Evolutionary conservation across 1,284 basidiomycete genomes (phyloP).

Genomic region (Ustilago vetiveriae): DNA sequence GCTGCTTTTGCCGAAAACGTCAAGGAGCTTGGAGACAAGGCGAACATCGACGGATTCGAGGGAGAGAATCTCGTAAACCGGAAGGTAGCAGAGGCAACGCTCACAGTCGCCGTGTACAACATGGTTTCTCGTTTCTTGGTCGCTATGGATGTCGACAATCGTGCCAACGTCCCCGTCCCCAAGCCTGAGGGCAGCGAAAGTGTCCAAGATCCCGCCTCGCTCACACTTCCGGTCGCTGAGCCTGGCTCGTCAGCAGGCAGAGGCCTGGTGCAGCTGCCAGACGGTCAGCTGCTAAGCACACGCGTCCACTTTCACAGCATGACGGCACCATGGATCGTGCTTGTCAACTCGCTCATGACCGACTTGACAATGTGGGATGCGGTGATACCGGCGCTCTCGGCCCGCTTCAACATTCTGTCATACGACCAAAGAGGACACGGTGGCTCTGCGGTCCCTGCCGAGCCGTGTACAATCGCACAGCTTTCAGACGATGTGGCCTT

Average conservation of each 20-base stretch:
- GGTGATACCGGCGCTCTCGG: conserved; percentile 63
- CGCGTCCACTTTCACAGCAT: conserved; percentile 58
- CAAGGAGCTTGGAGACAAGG: conserved; percentile 52
- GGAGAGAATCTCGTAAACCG: conserved; percentile 43
- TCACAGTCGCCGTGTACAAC: conserved; percentile 69
- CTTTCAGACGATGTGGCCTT: conserved; percentile 68
- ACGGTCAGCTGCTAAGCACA: conserved; percentile 51
- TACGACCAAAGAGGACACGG: conserved; percentile 70
- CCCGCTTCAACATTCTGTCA: conserved; percentile 68
- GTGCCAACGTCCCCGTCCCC: conserved; percentile 62
- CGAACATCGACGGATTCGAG: conserved; percentile 55
- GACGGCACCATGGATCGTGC: conserved; percentile 66
- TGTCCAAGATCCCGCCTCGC: conserved; percentile 24
- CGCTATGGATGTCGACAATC: conserved; percentile 68
- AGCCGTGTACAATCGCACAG: conserved; percentile 66
- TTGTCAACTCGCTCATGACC: conserved; percentile 69
- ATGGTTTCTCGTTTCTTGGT: conserved; percentile 69
- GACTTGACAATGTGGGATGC: conserved; percentile 69
- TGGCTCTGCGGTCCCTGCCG: conserved; percentile 59
- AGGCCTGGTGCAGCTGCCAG: conserved; percentile 50
- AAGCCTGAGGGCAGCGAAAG: conserved; percentile 56
- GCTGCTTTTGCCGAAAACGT: conserved; percentile 58
- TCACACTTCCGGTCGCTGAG: conserved; percentile 11
- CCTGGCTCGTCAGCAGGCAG: conserved; percentile 47
- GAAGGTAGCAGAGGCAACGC: conserved; percentile 68